phyloP scores from a whole-genome alignment of 2,329 filamentous ascomycete species.

The Ophiostoma montium region DNA sequence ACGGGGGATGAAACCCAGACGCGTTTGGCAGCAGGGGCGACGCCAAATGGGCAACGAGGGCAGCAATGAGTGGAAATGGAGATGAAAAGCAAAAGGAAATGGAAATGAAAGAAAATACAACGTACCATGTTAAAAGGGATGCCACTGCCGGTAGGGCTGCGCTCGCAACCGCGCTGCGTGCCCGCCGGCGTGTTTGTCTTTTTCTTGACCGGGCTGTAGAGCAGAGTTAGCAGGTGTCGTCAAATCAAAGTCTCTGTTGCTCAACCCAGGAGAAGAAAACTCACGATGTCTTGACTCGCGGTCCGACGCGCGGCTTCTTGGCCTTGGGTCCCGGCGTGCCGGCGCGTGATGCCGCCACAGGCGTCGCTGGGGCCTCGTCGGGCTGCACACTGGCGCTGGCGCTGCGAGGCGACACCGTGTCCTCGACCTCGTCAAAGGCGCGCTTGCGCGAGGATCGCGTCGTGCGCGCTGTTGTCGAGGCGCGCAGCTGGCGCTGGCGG shows the following conservation, averaged over 20 bases:
- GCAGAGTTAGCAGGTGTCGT: conserved; percentile 12
- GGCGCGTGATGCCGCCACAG: conserved; percentile 37
- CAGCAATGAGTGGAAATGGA: neutral
- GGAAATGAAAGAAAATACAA: conserved; percentile 6
- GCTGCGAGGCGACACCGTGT: conserved; percentile 36
- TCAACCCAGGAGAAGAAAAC: no score
- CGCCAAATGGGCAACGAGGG: neutral
- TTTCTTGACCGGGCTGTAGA: conserved; percentile 59
- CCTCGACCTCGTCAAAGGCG: conserved; percentile 39
- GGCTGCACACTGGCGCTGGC: conserved; percentile 32
- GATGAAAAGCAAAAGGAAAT: neutral
- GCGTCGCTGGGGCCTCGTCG: conserved; percentile 4
- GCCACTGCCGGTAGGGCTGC: conserved; percentile 47
- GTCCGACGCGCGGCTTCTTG: conserved; percentile 47
- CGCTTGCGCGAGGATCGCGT: conserved; percentile 38
- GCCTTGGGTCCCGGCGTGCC: conserved; percentile 43
- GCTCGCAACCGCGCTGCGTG: conserved; percentile 52
- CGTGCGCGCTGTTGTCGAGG: conserved; percentile 24
- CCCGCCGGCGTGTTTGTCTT: conserved; percentile 55
- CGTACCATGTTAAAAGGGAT: conserved; percentile 39
- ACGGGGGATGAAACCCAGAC: conserved; percentile 11
- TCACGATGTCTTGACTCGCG: conserved; percentile 57
- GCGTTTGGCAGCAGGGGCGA: conserved; percentile 11
- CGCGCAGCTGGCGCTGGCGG: conserved; percentile 15
- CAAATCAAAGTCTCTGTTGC: no score